Conservation (phyloP, 2,329 filamentous ascomycete genomes). For the Pestalotiopsis sp. region DNA sequence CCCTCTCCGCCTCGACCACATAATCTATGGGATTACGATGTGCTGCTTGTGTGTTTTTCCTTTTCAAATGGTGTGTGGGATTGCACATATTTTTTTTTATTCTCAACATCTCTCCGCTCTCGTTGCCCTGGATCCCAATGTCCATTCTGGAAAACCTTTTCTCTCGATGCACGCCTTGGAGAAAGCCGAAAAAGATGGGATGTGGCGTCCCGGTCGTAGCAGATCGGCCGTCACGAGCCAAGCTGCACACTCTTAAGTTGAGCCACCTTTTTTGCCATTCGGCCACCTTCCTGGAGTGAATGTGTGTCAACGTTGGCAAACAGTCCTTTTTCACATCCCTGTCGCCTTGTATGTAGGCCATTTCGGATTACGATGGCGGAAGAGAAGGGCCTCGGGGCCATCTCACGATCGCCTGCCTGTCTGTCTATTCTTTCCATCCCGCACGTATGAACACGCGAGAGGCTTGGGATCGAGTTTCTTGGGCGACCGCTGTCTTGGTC, state of each 20-base stretch:
- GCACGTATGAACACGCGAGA: neutral
- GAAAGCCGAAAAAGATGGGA: neutral
- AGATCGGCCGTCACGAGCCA: neutral
- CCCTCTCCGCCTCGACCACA: neutral
- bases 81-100: neutral
- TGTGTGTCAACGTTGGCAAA: conserved; percentile 11
- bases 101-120: neutral
- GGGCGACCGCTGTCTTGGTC: neutral
- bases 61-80: neutral
- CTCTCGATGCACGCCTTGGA: neutral
- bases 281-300: conserved; percentile 8
- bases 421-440: neutral
- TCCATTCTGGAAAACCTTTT: too few species aligned
- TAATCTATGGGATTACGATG: conserved; percentile 7
- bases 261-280: conserved; percentile 6
- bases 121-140: neutral
- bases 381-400: neutral
- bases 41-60: neutral
- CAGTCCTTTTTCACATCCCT: neutral
- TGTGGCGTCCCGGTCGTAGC: neutral
- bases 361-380: conserved; percentile 1
- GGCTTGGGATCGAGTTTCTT: neutral
- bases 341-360: neutral
- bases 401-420: neutral
- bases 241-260: conserved; percentile 2